These are phyloP conservation scores for Blastosporella zonata DNA, from an alignment of 1,284 basidiomycete genomes.

Conservation along the genomic window DNA sequence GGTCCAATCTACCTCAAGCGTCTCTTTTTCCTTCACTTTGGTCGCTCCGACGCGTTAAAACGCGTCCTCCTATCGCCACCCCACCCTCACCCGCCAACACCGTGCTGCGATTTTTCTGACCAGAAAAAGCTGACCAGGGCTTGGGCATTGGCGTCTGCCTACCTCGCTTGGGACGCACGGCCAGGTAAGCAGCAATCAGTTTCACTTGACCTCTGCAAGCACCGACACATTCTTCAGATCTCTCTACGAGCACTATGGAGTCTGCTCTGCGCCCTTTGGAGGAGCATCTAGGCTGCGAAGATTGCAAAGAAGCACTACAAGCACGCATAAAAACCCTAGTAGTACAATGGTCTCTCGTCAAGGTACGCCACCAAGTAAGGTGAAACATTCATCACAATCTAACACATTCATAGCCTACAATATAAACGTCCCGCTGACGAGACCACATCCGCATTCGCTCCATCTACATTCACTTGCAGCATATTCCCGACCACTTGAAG, in stretches of 20 bases:
- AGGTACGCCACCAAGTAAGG: conserved; percentile 39
- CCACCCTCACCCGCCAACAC: conserved; percentile 57
- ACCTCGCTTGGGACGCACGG: conserved; percentile 66
- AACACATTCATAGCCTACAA: too few relatives aligned
- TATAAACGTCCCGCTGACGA: not conserved
- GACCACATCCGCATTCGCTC: not conserved
- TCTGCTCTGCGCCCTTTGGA: conserved; percentile 55
- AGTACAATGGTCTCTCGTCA: conserved; percentile 75
- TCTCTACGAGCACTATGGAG: conserved; percentile 59
- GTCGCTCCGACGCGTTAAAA: conserved; percentile 47
- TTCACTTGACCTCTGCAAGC: not conserved
- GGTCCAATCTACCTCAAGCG: conserved; percentile 61
- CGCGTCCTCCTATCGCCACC: conserved; percentile 57
- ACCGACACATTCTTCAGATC: conserved; percentile 35
- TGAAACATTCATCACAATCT: conserved; percentile 13
- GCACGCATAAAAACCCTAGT: conserved; percentile 68
- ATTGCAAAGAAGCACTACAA: conserved; percentile 56
- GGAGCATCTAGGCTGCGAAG: conserved; percentile 57
- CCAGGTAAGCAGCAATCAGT: conserved; percentile 45
- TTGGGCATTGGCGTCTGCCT: conserved; percentile 65
- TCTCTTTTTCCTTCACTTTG: conserved; percentile 56
- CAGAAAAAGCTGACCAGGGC: conserved; percentile 63
- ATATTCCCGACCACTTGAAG: too few relatives aligned
- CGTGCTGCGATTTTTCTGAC: conserved; percentile 53
- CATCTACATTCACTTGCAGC: not conserved